Evolutionary conservation across 2,329 filamentous ascomycete genomes (phyloP).

Genomic region (Aspergillus sp.): DNA sequence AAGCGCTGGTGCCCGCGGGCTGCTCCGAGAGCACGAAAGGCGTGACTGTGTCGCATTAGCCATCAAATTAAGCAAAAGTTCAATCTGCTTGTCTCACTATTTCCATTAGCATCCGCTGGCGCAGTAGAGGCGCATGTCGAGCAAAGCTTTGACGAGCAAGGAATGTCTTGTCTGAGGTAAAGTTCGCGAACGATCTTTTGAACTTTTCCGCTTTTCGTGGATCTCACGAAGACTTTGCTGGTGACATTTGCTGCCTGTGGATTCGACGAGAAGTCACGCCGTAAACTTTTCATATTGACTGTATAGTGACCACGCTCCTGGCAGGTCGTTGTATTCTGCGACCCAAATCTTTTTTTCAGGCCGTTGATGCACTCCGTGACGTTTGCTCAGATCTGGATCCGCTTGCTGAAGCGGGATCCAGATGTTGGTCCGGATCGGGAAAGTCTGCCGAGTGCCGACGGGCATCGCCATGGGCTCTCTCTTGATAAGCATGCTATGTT

Average conservation of each 20-base stretch:
- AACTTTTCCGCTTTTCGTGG: constrained; percentile 92
- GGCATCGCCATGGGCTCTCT: not conserved
- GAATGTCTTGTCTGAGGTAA: constrained; percentile 94
- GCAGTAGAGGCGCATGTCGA: constrained; percentile 70
- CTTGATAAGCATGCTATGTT: constrained; percentile 5
- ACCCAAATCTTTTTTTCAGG: constrained; percentile 24
- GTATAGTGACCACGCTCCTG: constrained; percentile 11
- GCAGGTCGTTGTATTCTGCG: constrained; percentile 7
- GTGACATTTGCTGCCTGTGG: constrained; percentile 72
- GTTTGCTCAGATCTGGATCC: constrained; percentile 17
- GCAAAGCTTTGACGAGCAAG: constrained; percentile 92
- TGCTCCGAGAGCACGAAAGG: constrained; percentile 87
- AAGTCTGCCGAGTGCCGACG: constrained; percentile 24
- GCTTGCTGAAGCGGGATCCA: constrained; percentile 17
- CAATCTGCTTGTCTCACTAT: constrained; percentile 54
- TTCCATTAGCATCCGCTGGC: constrained; percentile 75
- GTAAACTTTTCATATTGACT: constrained; percentile 62
- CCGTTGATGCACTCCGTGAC: constrained; percentile 15
- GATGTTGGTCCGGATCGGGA: constrained; percentile 23
- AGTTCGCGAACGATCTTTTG: constrained; percentile 98
- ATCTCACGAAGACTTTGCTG: constrained; percentile 93
- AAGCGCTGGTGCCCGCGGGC: constrained; percentile 79
- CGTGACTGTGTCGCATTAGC: constrained; percentile 55
- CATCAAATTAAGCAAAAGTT: constrained; percentile 5
- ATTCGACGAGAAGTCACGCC: constrained; percentile 57